Evolutionary conservation across 805 yeast species (phyloP), one percentile per base, ranked within the genome.

Genomic region (Metschnikowia kofuensis): DNA sequence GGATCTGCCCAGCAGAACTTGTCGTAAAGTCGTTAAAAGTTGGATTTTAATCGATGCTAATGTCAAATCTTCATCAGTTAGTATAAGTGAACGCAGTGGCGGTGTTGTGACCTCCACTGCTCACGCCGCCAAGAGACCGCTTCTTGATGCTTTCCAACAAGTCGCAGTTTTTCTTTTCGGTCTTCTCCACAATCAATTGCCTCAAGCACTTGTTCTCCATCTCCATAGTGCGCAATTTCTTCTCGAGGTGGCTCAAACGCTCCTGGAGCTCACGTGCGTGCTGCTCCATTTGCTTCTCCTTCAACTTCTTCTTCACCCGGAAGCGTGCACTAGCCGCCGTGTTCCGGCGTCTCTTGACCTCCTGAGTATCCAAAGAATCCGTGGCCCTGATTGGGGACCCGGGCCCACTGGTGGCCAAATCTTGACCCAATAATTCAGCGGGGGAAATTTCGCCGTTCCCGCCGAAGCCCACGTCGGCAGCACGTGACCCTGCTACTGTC

Each of bases 271-370:
- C 91, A 57, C 80, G 79, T 15, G 91, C 78, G 50, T 78, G 82
- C 50, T 83, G 75, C 68, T 91, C 96, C 83, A 92, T 79, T 64
- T 91, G 92, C 69, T 87, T 94, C 69, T 92, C 97, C 66, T 89
- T 87, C 69, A 86, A 62, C 77, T 92, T 91, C 82, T 88, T 90
- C 78, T 89, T 89, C 63, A 89, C 80, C 55, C 99, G 78, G 75
- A 92, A 92, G 51, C 98, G 76, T 4, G 97, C 97, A 16, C 92
- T 83, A 1, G 99, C 98, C 1, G 94, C 96, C 0, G 97, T 90
- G 69, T 90, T 91, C 59, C 95, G 79, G 55, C 86, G 81, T 53
- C 96, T 79, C 69, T 89, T 92, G 61, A 87, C 94, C 40, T 76
- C 77, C 39, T 12, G 11, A 4, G 30, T 30, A 2, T 41, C 42